A percentile compares a stretch with the other conserved stretches of the same genome.
Conservation (phyloP, 2,329 filamentous ascomycete species). For the Alternaria sp. region DNA sequence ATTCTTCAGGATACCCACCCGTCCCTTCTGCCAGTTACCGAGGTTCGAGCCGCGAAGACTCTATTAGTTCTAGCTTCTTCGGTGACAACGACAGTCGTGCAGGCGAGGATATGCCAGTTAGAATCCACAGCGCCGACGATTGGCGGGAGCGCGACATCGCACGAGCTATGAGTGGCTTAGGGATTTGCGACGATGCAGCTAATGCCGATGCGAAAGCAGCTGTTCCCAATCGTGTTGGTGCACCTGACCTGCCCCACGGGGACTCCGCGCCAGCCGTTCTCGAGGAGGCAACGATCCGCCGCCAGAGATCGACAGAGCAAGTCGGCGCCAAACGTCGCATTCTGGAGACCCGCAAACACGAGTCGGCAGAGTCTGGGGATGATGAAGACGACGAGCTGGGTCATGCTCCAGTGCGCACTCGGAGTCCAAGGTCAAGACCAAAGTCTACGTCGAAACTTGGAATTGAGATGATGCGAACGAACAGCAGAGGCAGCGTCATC, state of each 20-base stretch:
- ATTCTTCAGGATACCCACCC: conserved; percentile 74
- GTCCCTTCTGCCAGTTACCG: conserved; percentile 77
- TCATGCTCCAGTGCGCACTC: conserved; percentile 56
- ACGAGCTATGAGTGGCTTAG: conserved; percentile 67
- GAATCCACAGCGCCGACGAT: conserved; percentile 76
- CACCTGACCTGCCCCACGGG: conserved; percentile 51
- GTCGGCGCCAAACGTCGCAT: conserved; percentile 76
- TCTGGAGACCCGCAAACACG: conserved; percentile 72
- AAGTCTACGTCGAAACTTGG: conserved; percentile 77
- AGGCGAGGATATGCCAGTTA: conserved; percentile 75
- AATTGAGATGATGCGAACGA: conserved; percentile 97
- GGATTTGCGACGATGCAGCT: conserved; percentile 72
- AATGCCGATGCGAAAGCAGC: conserved; percentile 42
- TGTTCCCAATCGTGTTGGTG: conserved; percentile 41
- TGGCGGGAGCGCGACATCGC: conserved; percentile 69
- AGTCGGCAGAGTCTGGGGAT: conserved; percentile 86
- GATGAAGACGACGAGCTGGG: conserved; percentile 94
- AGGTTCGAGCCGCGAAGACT: conserved; percentile 84
- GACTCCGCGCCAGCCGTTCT: conserved; percentile 65
- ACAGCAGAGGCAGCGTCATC: conserved; percentile 82
- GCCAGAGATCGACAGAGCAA: conserved; percentile 74
- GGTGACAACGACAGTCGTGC: conserved; percentile 82
- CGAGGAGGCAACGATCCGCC: conserved; percentile 58
- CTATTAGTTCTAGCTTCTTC: conserved; percentile 85
- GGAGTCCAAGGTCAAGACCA: conserved; percentile 57